Evolutionary conservation across 1,284 basidiomycete species (phyloP), one percentile per base, ranked within the genome.

Genomic region (Wallemia ichthyophaga): DNA sequence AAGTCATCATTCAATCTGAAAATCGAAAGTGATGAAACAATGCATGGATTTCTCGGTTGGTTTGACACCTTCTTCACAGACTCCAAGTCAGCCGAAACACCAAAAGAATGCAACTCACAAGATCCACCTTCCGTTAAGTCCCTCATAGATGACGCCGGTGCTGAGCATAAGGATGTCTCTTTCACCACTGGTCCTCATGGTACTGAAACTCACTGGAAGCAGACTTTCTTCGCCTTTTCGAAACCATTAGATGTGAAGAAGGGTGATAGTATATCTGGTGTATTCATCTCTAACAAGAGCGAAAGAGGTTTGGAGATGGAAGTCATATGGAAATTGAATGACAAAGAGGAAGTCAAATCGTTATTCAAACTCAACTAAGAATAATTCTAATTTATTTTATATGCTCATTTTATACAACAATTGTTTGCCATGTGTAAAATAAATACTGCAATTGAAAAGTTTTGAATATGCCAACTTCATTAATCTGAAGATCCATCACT

Each of bases 171-270:
- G 19, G 71, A 80, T 27, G 79, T 79, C 7, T 85, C 83, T 68
- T 96, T 96, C 69, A 92, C 87, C 62, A 98, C 92, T 0, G 86
- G 88, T 0, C 88, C 92, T 2, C 71, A 71, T 64, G 85, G 84
- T 62, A 78, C 80, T 57, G 80, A 84, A 24, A 98, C 92, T n/a
- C 92, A 98, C 69, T 98, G 92, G 92, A 92, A 92, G 69, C 92
- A 98, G 68, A 91, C 91, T 0, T 66, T 89, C 13, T 94, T 98
- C 69, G 71, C 96, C 63, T 73, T 98, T 62, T 76, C 78, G 60
- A 78, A 88, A 58, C 83, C 87, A 0, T 77, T 96, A 61, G 66
- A 69, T 25, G 80, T 84, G 0, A 72, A 76, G 7, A 77, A 83
- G 68, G 88, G 87, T 81, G 61, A 59, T 21, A 48, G n/a, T 5